phyloP scores from a whole-genome alignment of 345 rosid genomes.

The Barbarea vulgaris region DNA sequence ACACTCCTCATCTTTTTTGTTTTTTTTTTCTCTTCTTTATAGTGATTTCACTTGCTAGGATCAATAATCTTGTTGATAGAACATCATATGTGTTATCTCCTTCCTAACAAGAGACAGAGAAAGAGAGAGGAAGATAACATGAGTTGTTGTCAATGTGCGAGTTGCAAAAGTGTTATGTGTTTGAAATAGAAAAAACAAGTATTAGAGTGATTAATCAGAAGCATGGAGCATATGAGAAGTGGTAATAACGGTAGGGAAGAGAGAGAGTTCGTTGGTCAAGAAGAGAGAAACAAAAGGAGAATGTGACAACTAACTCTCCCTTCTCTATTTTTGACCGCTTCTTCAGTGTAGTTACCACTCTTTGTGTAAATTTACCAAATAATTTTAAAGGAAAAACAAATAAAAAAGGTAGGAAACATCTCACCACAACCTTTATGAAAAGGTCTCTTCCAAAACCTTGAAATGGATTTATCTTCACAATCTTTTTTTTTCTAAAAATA shows the following conservation, averaged over 20 bases:
- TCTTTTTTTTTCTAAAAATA: too few species aligned
- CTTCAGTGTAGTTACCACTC: conserved; percentile 6
- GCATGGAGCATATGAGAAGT: conserved; percentile 18
- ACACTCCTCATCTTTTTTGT: conserved; percentile 58
- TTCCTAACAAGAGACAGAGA: background rate
- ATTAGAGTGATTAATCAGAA: conserved; percentile 16
- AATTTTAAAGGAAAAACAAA: background rate
- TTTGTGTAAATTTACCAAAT: background rate
- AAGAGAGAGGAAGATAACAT: background rate
- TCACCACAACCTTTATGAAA: background rate
- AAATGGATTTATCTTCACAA: background rate
- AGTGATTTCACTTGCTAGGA: background rate
- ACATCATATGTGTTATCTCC: conserved; percentile 8
- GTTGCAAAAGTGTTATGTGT: background rate
- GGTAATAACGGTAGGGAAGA: conserved; percentile 18
- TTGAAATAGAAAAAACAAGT: conserved; percentile 6
- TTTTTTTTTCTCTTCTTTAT: too few species aligned
- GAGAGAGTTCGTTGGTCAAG: conserved; percentile 34
- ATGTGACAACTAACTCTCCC: conserved; percentile 3
- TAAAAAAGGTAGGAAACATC: background rate
- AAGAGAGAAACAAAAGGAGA: conserved; percentile 33
- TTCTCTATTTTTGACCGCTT: conserved; percentile 24
- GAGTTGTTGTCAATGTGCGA: background rate
- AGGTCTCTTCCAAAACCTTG: background rate
- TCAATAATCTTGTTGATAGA: background rate